Evolutionary conservation across 805 yeast species (phyloP).

Genomic region (Zygosaccharomyces siamensis): DNA sequence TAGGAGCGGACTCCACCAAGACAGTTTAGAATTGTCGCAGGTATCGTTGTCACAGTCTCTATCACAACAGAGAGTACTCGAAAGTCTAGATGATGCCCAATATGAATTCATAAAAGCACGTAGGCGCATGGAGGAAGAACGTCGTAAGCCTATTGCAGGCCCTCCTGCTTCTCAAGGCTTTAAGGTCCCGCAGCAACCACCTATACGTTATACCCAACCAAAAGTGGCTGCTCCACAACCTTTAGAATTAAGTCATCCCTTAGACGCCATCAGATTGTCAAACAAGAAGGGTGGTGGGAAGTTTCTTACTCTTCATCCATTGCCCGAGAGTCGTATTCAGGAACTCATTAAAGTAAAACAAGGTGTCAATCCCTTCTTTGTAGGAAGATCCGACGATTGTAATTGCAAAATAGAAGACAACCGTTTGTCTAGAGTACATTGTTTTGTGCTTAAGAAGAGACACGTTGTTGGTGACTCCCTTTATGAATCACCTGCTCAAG

Average conservation of each 20-base stretch:
- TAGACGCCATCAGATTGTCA: slow-evolving; percentile 6
- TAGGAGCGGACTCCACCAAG: slow-evolving; percentile 16
- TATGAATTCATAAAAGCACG: slow-evolving; percentile 27
- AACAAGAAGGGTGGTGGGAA: slow-evolving; percentile 42
- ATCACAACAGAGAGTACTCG: slow-evolving; percentile 54
- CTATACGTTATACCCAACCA: slow-evolving; percentile 30
- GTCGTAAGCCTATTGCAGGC: slow-evolving; percentile 11
- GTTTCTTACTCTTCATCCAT: slow-evolving; percentile 56
- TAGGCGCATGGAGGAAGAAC: slow-evolving; percentile 17
- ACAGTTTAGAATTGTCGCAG: slow-evolving; percentile 28
- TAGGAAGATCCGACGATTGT: slow-evolving; percentile 68
- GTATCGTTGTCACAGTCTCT: slow-evolving; percentile 67
- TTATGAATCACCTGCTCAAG: slow-evolving; percentile 68
- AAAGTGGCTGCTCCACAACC: slow-evolving; percentile 11
- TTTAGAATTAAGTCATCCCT: slow-evolving; percentile 9
- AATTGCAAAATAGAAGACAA: slow-evolving; percentile 63
- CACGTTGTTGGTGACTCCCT: slow-evolving; percentile 55
- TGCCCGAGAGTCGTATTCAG: slow-evolving; percentile 42
- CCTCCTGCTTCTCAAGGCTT: slow-evolving; percentile 20
- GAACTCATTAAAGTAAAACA: slow-evolving; percentile 57
- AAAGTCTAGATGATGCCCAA: slow-evolving; percentile 34
- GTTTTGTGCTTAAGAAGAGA: slow-evolving; percentile 58
- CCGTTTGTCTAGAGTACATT: slow-evolving; percentile 80
- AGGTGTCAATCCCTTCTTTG: slow-evolving; percentile 58
- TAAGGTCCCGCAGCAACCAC: slow-evolving; percentile 28